A percentile compares a stretch with the other conserved stretches of the same genome.
phyloP scores from a whole-genome alignment of 257 asterid genomes.

The Gynochthodes officinalis region DNA sequence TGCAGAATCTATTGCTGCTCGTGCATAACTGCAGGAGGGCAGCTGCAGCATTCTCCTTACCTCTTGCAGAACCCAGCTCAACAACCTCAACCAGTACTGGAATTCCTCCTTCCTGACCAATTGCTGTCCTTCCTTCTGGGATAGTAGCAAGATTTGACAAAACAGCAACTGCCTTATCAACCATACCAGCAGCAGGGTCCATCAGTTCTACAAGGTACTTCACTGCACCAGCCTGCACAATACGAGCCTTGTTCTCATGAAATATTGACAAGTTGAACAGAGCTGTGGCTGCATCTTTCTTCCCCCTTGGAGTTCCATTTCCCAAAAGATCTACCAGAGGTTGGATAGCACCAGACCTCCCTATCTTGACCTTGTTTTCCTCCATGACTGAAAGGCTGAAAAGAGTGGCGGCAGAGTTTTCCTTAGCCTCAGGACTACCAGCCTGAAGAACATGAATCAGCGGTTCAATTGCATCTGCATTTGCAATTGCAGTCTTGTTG shows the following conservation, averaged over 20 bases:
- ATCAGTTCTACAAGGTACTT: constrained; percentile 37
- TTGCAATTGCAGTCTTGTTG: constrained; percentile 33
- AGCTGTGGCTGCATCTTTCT: constrained; percentile 39
- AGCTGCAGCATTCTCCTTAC: constrained; percentile 41
- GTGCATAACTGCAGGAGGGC: constrained; percentile 38
- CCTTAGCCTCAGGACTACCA: constrained; percentile 36
- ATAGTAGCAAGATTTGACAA: constrained; percentile 38
- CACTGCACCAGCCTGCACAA: constrained; percentile 40
- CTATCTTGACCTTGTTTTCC: constrained; percentile 39
- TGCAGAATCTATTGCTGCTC: constrained; percentile 36
- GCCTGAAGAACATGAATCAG: constrained; percentile 37
- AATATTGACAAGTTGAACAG: constrained; percentile 38
- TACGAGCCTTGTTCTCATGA: constrained; percentile 36
- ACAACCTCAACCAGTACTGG: constrained; percentile 39
- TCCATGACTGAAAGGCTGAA: constrained; percentile 40
- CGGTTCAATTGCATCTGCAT: constrained; percentile 39
- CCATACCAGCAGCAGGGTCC: constrained; percentile 47
- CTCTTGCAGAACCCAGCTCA: constrained; percentile 42
- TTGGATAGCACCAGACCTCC: constrained; percentile 36
- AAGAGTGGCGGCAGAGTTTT: constrained; percentile 41
- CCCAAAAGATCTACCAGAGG: constrained; percentile 36
- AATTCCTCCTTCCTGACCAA: constrained; percentile 38
- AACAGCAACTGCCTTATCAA: constrained; percentile 43
- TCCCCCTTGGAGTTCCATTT: constrained; percentile 38
- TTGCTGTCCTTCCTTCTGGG: constrained; percentile 33